A percentile compares a stretch with the other conserved stretches of the same genome.
Evolutionary conservation across 768 basidiomycete species (phyloP).

Genomic region (Lactarius hatsudake): DNA sequence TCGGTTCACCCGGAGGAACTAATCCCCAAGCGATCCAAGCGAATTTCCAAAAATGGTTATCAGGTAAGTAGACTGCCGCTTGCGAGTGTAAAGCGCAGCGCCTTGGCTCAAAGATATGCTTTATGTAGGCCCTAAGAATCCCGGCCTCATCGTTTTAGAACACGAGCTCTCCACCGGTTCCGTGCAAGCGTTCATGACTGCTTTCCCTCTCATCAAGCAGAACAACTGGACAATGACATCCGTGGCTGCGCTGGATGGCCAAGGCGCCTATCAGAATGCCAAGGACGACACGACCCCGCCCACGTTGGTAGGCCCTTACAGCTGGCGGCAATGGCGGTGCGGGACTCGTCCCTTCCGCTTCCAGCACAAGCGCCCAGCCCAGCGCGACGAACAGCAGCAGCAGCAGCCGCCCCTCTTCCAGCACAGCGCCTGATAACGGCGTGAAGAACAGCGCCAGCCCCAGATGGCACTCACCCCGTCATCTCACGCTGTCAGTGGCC

Average conservation of each 20-base stretch:
- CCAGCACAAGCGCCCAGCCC: background rate
- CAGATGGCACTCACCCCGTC: background rate
- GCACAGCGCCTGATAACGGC: background rate
- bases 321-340: constrained; percentile 17
- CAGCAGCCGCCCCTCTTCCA: background rate
- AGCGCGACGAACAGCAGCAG: background rate
- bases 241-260: constrained; percentile 40
- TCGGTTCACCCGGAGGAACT: constrained; percentile 43
- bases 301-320: background rate
- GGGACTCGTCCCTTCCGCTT: background rate
- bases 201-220: constrained; percentile 58
- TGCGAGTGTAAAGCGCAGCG: background rate
- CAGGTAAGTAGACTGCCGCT: constrained; percentile 37
- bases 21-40: constrained; percentile 47
- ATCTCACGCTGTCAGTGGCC: background rate
- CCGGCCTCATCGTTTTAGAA: constrained; percentile 80
- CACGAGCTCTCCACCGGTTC: constrained; percentile 70
- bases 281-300: background rate
- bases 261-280: constrained; percentile 21
- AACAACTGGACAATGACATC: constrained; percentile 72
- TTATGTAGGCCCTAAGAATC: constrained; percentile 58
- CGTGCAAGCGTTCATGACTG: constrained; percentile 63
- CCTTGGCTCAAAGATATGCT: background rate
- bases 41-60: constrained; percentile 55
- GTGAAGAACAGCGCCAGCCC: background rate